These are phyloP conservation scores for Selaginella tamariscina DNA, from an alignment of 75 land plant genomes.

Conservation along the genomic window DNA sequence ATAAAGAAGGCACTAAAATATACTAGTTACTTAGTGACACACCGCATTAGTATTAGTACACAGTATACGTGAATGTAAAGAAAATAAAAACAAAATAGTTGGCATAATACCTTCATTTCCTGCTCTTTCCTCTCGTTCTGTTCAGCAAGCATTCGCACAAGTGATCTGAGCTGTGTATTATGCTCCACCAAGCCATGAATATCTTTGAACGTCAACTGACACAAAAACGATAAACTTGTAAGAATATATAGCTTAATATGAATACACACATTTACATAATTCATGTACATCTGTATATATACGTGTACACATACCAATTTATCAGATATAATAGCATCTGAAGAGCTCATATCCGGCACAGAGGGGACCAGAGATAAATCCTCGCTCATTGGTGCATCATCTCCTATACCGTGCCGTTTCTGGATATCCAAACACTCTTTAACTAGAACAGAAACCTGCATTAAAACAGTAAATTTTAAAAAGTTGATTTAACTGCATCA, in stretches of 20 bases:
- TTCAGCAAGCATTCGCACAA: constrained; percentile 49
- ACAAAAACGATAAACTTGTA: neutral
- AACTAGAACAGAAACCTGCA: constrained; percentile 71
- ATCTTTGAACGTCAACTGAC: constrained; percentile 73
- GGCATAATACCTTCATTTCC: constrained; percentile 46
- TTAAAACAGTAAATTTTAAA: neutral
- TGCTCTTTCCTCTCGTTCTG: constrained; percentile 41
- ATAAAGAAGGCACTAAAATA: neutral
- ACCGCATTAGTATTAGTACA: too few relatives aligned
- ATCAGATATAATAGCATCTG: constrained; percentile 40
- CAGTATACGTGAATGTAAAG: too few relatives aligned
- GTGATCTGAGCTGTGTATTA: constrained; percentile 63
- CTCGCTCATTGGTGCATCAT: constrained; percentile 17
- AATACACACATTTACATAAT: neutral
- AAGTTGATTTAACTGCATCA: neutral
- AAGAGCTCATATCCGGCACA: constrained; percentile 27
- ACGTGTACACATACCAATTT: constrained; percentile 30
- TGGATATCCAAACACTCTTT: constrained; percentile 90
- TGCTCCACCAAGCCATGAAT: constrained; percentile 92
- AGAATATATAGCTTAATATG: neutral
- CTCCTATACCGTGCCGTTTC: constrained; percentile 40
- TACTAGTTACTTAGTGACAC: too few relatives aligned
- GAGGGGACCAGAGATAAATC: constrained; percentile 2
- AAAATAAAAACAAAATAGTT: neutral
- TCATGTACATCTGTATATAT: neutral